A percentile compares a stretch with the other conserved stretches of the same genome.
Evolutionary conservation across 1,284 basidiomycete genomes (phyloP).

Genomic region (Leccinum subatratum): DNA sequence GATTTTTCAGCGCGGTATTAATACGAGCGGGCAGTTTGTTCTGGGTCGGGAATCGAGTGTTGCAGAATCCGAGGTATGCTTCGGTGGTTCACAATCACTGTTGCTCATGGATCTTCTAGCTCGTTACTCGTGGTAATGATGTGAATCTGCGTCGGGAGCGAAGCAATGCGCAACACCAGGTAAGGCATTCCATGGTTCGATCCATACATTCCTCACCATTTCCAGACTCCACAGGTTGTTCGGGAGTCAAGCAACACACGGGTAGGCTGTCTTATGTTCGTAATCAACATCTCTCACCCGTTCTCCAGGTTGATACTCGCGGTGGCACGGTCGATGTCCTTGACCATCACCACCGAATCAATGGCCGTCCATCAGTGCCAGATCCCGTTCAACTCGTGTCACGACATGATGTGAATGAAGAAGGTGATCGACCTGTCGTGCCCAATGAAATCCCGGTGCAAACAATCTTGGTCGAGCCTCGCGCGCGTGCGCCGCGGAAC

Average conservation of each 20-base stretch:
- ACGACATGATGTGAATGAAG: not conserved
- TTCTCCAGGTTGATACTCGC: not conserved
- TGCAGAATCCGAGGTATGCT: no score
- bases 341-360: not conserved
- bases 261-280: not conserved
- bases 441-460: not conserved
- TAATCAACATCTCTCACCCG: not conserved
- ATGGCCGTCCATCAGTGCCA: not conserved
- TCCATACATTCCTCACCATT: not conserved
- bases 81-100: no score
- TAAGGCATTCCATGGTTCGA: not conserved
- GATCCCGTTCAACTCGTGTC: not conserved
- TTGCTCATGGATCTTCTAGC: not conserved
- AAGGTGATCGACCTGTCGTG: not conserved
- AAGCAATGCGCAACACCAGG: not conserved
- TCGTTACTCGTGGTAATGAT: not conserved
- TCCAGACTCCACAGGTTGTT: not conserved
- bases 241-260: not conserved
- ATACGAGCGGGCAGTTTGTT: no score
- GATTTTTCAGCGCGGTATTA: not conserved
- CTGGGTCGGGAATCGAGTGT: no score
- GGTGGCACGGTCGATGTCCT: not conserved
- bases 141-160: not conserved
- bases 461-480: not conserved
- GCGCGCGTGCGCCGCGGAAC: not conserved